Evolutionary conservation across 805 yeast genomes (phyloP), one percentile per base, ranked within the genome.

Genomic region (Wickerhamiella vanderwaltii): DNA sequence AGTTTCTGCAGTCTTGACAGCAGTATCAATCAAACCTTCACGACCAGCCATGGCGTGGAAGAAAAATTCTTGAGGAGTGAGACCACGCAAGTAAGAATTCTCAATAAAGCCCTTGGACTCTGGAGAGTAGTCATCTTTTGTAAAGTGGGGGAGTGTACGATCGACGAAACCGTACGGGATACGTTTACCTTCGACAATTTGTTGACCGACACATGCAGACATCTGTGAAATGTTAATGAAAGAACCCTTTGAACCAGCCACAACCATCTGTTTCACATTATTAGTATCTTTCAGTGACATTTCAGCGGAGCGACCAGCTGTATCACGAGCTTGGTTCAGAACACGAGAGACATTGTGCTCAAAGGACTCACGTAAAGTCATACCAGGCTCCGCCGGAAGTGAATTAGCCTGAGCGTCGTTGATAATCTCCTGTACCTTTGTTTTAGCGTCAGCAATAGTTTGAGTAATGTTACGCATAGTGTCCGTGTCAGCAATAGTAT

Each of bases 31-130:
- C 60, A 91, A 71, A 71, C 99, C 99, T 68, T 91, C 99, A 73
- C 99, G 85, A 69, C 99, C 99, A 58, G 98, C 97, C 95, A 91
- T 91, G 41, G 97, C 96, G 62, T 91, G 99, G 79, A 91, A 91
- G 62, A 91, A 87, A 63, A 91, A 91, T 63, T 91, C 99, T 63
- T 91, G 97, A 25, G 99, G 98, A 5, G 98, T 87, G 56, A 91
- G 71, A 29, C 99, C 99, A 69, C 97, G 78, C 59, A 88, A 71
- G 59, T 91, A 91, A 11, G 98, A 91, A 60, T 91, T 91, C 63
- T 93, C 95, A 46, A 91, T 94, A 56, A 91, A 91, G 53, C 99
- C 99, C 61, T 86, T 86, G 3, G 97, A 88, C 63, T 91, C 98
- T 17, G 98, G 97, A 39, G 95, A 84, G 62, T 91, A 91, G 62